These are phyloP conservation scores for Carpinus fangiana DNA, from an alignment of 306 rosid genomes.

Conservation along the genomic window DNA sequence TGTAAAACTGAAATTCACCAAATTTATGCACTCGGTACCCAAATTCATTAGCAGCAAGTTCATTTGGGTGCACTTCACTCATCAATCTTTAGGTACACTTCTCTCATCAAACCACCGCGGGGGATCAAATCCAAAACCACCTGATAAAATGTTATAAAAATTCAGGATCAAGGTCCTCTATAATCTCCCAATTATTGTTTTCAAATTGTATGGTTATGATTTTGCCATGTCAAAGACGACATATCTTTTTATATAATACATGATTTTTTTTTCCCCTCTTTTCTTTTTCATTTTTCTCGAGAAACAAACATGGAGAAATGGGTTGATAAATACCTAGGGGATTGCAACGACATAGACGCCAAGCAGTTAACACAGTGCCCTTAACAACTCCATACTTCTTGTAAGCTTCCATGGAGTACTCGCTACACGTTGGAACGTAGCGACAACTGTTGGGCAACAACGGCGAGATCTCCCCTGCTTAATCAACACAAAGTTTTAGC, in stretches of 20 bases:
- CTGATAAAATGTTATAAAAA: conserved; percentile 28
- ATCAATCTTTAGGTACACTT: conserved; percentile 27
- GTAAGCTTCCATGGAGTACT: conserved; percentile 96
- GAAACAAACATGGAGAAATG: background rate
- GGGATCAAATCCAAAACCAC: conserved; percentile 91
- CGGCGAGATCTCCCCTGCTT: conserved; percentile 90
- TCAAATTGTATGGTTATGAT: no score
- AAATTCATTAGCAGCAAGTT: no score
- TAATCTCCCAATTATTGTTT: no score
- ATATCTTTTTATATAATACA: no score
- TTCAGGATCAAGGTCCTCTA: background rate
- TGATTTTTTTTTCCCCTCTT: no score
- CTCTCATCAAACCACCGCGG: conserved; percentile 82
- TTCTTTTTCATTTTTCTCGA: no score
- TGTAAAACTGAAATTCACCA: background rate
- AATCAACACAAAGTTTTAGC: background rate
- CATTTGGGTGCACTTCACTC: no score
- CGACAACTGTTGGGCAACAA: conserved; percentile 81
- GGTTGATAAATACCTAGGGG: conserved; percentile 60
- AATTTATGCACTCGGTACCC: background rate
- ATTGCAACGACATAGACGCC: conserved; percentile 93
- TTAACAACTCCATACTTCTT: conserved; percentile 74
- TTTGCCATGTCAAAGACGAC: no score
- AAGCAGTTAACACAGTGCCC: conserved; percentile 75
- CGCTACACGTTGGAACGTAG: conserved; percentile 82